Base-by-base conservation (phyloP, 2,329 filamentous ascomycete genomes). In the Pseudogymnoascus sp. region DNA sequence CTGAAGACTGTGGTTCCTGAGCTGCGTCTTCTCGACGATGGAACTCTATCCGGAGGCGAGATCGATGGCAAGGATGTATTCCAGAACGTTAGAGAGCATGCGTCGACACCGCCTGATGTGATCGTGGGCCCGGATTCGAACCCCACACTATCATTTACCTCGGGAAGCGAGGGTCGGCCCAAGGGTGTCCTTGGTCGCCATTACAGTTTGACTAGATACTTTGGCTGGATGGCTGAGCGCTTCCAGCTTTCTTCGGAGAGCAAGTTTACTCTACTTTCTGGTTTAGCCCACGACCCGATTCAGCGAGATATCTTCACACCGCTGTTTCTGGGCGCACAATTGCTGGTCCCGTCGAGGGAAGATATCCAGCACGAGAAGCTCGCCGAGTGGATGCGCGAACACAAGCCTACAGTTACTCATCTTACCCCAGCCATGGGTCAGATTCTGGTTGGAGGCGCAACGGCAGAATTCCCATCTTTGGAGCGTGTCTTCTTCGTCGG, bases 361-460 rank as follows among this genome's bases (percentile, higher is more conserved):
- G 86, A 92, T 69, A 97, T 97, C 65, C 84, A 88, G 62, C 89
- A 97, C 73, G 92, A 96, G 76, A 86, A 82, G 69, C 79, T 97
- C 12, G 88, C 88, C 4, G 91, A 96, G 71, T 99, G 94, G 94
- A 91, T 97, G 82, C 80, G 82, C 61, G 84, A 88, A 61, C 84
- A 89, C 71, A 77, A 82, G 63, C 85, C 89, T 2, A 96, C 87
- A 14, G 89, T 92, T 18, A 91, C 89, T 11, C 94, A 97, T 75
- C 77, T 97, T 40, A 99, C 94, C 1, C 94, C 94, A 8, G 94
- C 94, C 63, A 97, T 97, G 92, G 92, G 92, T 63, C 91, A 97
- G 70, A 94, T 97, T 65, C 78, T 97, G 1, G 87, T 93, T n/a
- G 92, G 92, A 47, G 91, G 90, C 68, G 89, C 91, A 23, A 87